Base-by-base conservation (phyloP, 164 flowering plant genomes). In the Tetracentron sinense region DNA sequence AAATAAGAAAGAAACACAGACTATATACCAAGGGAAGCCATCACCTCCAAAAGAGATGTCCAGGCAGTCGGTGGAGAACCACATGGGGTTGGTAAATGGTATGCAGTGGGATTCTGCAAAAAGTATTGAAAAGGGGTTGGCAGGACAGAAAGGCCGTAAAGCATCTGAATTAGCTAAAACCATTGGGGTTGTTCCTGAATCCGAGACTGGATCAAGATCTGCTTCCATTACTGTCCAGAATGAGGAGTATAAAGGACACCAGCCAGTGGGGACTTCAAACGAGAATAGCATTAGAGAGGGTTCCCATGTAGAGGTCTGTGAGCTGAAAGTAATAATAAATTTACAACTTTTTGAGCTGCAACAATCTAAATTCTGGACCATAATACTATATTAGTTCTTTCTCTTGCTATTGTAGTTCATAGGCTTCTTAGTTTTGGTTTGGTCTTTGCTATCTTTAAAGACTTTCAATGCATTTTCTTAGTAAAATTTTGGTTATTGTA, bases 261-360 rank as follows among this genome's bases (percentile, higher is more conserved):
- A 63, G 22, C 35, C 60, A 23, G 60, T 25, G n/a, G 79, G 62
- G 20, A 21, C 63, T 44, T 42, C 56, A 12, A 60, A 64, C 30
- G 85, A 72, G 30, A 71, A 68, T 33, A 29, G 23, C 68, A 82
- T 91, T 54, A 70, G 66, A 65, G 95, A 85, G 78, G 93, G 92
- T 48, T 86, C 90, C 33, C 55, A 42, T 72, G 93, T 94, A 23
- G 99, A 94, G 96, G 99, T 90, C 17, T 63, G 80, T 68, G 30
- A 60, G 14, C 27, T 21, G 20, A 31, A 58, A 4, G 8, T 64
- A 30, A 30, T 49, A 21, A 8, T 53, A 31, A 22, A 26, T 51
- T 35, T 10, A 10, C 1, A 8, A 38, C 44, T n/a, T 38, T 8
- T 31, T 25, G 17, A 28, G 19, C 25, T 20, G 16, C 23, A 22